phyloP scores from a whole-genome alignment of 257 asterid species.

The Solanum piurae region DNA sequence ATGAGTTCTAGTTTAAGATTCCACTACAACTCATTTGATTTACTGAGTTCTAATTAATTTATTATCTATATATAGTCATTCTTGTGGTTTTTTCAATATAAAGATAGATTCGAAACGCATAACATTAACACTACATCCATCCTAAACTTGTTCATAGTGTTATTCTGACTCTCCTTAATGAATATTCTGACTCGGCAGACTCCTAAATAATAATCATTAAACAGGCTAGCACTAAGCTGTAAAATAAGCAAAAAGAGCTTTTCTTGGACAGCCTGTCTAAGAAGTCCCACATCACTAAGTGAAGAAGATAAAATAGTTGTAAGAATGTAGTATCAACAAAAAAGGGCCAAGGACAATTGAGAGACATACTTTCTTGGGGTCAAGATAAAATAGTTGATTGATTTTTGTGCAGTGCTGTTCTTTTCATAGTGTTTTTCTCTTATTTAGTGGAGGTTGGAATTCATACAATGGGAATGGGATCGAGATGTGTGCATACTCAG shows the following conservation, averaged over 20 bases:
- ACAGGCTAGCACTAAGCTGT: not conserved
- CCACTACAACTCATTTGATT: not conserved
- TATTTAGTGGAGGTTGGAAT: no score
- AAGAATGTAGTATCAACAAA: not conserved
- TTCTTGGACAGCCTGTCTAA: not conserved
- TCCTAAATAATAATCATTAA: not conserved
- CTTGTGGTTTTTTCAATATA: not conserved
- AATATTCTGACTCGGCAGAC: not conserved
- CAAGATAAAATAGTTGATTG: not conserved
- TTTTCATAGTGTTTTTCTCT: no score
- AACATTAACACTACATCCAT: not conserved
- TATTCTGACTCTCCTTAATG: not conserved
- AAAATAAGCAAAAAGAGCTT: not conserved
- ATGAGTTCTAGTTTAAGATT: not conserved
- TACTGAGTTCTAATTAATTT: not conserved
- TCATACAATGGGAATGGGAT: no score
- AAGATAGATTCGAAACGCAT: not conserved
- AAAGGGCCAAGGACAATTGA: no score
- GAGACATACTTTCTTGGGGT: constrained; percentile 12
- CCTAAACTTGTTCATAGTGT: not conserved
- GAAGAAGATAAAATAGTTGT: not conserved
- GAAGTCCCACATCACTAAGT: not conserved
- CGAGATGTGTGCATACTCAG: no score
- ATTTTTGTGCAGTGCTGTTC: no score
- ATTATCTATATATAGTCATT: not conserved